Base-by-base conservation (phyloP, 176 grass and related monocot genomes). In the Puya raimondii region DNA sequence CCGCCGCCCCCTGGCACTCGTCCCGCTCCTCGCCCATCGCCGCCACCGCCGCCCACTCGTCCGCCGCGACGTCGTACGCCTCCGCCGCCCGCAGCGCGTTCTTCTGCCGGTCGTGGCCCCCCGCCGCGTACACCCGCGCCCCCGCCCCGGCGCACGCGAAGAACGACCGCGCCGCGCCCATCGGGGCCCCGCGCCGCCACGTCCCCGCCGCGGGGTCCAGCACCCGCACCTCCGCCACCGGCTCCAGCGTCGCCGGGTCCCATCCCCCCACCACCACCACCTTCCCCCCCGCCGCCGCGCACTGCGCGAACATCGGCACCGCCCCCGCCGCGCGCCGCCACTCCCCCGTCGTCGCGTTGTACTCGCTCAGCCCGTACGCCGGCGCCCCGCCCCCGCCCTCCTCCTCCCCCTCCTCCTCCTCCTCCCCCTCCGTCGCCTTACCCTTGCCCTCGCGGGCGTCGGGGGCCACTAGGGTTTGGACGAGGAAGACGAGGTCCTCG, bases 21-120 rank as follows among this genome's bases (percentile, higher is more conserved):
- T 91, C 88, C 47, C 88, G 77, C 78, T 91, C 88, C 71, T 91
- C 80, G 23, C 42, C 29, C 84, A 87, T 91, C 33, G 78, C 66
- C 23, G 84, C 80, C 67, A 86, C 66, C 63, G 77, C 71, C 57
- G 68, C 65, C 84, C 88, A 91, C 61, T 53, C 77, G 26, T 84
- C 80, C 25, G 49, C 22, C 3, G 67, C 53, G 33, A 71, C 80
- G 72, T 58, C 58, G 81, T 91, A 91, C 20, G 71, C 70, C 20
- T 76, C 50, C 11, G 81, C 80, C 48, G 81, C 75, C 17, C 76
- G 74, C 23, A 87, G 84, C 68, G 88, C 88, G 78, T 86, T 84
- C 81, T 91, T 91, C 53, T 51, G 49, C 42, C 23, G 73, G 68
- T 87, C 84, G 68, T 91, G 88, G 5, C 88, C 80, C 11, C 88